Evolutionary conservation across 1,284 basidiomycete genomes (phyloP).

Genomic region (Microstroma glucosiphilum): DNA sequence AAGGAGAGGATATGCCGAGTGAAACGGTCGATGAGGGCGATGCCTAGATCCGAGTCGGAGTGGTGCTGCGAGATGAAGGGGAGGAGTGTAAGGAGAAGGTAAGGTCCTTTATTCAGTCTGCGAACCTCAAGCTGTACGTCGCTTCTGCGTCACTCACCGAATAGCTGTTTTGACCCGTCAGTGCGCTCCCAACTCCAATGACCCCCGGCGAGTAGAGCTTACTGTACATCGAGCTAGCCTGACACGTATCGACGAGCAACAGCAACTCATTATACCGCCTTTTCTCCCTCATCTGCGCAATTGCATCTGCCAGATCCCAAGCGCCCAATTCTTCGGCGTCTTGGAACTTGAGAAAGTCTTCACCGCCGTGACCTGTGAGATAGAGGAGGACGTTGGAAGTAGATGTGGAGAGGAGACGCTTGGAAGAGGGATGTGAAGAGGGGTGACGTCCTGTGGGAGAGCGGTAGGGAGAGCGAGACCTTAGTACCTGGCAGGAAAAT

Average conservation of each 20-base stretch:
- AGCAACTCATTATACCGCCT: conserved; percentile 87
- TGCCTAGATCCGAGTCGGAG: conserved; percentile 85
- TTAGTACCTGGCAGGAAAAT: too few relatives aligned
- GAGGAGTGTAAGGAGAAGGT: too few relatives aligned
- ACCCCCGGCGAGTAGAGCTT: conserved; percentile 94
- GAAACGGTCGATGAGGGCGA: conserved; percentile 89
- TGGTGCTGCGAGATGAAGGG: conserved; percentile 59
- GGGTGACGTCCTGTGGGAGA: not conserved
- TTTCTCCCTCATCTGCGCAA: conserved; percentile 98
- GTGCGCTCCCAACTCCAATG: conserved; percentile 82
- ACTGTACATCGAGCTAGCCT: conserved; percentile 91
- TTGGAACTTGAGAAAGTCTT: conserved; percentile 98
- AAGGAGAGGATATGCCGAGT: conserved; percentile 86
- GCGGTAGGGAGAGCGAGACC: too few relatives aligned
- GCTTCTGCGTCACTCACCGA: conserved; percentile 55
- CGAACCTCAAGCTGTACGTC: too few relatives aligned
- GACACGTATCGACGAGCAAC: conserved; percentile 98
- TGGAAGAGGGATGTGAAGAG: conserved; percentile 46
- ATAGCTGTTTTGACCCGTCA: conserved; percentile 85
- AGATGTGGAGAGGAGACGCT: conserved; percentile 82
- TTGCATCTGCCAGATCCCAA: conserved; percentile 82
- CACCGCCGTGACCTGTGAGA: conserved; percentile 95
- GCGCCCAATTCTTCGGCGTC: conserved; percentile 97
- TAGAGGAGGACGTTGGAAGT: conserved; percentile 94
- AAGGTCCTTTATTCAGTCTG: too few relatives aligned